These are phyloP conservation scores for Venturiaceae sp. DNA, from an alignment of 2,329 filamentous ascomycete genomes.

Conservation along the genomic window DNA sequence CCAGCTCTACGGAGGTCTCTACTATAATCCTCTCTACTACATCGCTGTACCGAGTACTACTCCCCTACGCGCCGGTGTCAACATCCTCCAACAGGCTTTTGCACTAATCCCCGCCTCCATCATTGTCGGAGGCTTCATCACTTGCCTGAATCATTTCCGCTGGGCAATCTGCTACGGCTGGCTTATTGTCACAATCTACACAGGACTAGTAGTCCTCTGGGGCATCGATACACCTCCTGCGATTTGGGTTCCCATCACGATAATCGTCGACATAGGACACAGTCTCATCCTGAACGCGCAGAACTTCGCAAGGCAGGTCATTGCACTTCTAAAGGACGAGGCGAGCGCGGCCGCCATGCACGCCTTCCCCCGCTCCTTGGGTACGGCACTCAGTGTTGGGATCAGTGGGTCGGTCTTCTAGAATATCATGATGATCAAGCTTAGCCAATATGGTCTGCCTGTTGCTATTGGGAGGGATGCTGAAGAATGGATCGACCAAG, in stretches of 20 bases:
- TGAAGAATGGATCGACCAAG: neutral
- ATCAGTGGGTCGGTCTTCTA: constrained; percentile 1
- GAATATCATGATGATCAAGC: neutral
- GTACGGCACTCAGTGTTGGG: constrained; percentile 34
- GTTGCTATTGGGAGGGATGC: neutral
- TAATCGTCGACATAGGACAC: constrained; percentile 30
- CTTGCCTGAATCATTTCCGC: constrained; percentile 19
- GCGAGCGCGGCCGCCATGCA: constrained; percentile 28
- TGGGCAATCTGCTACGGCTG: constrained; percentile 35
- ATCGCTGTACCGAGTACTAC: neutral
- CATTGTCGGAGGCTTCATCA: constrained; percentile 16
- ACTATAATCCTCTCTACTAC: constrained; percentile 33
- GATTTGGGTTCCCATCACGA: constrained; percentile 27
- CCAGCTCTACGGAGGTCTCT: constrained; percentile 31
- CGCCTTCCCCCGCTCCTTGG: constrained; percentile 28
- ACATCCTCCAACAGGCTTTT: neutral
- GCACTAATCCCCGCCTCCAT: constrained; percentile 21
- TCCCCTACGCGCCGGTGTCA: neutral
- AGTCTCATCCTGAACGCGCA: constrained; percentile 31
- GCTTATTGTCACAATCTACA: constrained; percentile 24
- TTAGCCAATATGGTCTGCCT: neutral
- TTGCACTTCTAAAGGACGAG: constrained; percentile 21
- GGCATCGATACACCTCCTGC: constrained; percentile 20
- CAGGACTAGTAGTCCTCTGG: constrained; percentile 27
- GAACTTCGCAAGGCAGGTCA: constrained; percentile 30